Evolutionary conservation across 1,284 basidiomycete species (phyloP).

Genomic region (Pyrrhoderma noxium): DNA sequence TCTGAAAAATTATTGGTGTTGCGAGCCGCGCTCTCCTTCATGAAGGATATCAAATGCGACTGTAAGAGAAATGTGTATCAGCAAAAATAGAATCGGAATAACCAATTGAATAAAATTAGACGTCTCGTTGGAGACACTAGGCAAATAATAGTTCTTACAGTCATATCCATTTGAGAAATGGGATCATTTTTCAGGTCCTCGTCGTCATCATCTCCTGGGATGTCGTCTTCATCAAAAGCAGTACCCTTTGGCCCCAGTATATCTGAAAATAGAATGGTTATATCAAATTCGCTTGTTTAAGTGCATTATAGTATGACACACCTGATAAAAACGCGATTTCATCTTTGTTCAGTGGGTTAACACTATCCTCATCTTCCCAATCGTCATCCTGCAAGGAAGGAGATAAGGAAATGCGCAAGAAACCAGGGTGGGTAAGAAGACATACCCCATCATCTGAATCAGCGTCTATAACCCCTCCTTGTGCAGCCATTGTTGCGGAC

Average conservation of each 20-base stretch:
- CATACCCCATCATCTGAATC: constrained; percentile 75
- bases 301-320: background rate
- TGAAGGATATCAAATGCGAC: constrained; percentile 61
- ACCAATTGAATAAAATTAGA: constrained; percentile 17
- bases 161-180: constrained; percentile 83
- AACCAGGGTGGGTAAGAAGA: constrained; percentile 17
- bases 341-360: constrained; percentile 48
- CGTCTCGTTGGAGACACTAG: background rate
- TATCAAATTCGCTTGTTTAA: background rate
- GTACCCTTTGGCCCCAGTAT: constrained; percentile 60
- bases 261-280: constrained; percentile 29
- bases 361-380: constrained; percentile 76
- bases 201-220: constrained; percentile 64
- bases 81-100: constrained; percentile 22
- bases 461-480: constrained; percentile 43
- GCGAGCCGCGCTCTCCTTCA: constrained; percentile 59
- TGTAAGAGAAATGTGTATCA: constrained; percentile 25
- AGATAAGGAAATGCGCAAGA: constrained; percentile 9
- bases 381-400: constrained; percentile 59
- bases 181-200: constrained; percentile 86
- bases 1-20: constrained; percentile 62
- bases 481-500: constrained; percentile 50
- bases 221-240: constrained; percentile 66
- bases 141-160: constrained; percentile 40
- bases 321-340: constrained; percentile 57